These are phyloP conservation scores for Solanum medicagineum DNA, from an alignment of 257 asterid genomes.

Conservation along the genomic window DNA sequence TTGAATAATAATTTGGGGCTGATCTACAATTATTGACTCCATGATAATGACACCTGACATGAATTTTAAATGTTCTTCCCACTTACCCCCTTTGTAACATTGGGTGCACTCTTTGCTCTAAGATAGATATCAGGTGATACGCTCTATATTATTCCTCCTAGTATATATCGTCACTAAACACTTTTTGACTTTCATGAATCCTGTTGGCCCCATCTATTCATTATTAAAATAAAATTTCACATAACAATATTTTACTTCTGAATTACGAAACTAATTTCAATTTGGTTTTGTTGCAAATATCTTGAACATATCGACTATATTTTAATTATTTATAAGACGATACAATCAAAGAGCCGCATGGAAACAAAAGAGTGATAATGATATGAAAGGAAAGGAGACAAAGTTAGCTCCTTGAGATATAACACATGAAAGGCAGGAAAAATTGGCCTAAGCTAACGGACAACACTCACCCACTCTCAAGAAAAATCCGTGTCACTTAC, in stretches of 20 bases:
- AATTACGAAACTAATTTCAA: background rate
- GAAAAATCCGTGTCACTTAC: background rate
- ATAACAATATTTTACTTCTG: background rate
- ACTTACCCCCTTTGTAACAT: background rate
- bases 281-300: background rate
- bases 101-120: background rate
- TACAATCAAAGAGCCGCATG: background rate
- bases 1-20: background rate
- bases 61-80: background rate
- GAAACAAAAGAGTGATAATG: background rate
- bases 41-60: background rate
- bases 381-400: background rate
- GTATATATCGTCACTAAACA: background rate
- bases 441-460: background rate
- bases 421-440: background rate
- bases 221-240: background rate
- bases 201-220: background rate
- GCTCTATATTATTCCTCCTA: background rate
- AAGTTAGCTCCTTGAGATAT: background rate
- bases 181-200: background rate
- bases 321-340: background rate
- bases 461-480: background rate
- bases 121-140: background rate
- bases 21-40: background rate
- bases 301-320: background rate